These are phyloP conservation scores for Coemansia sp. DNA, from an alignment of 192 early-diverging fungal species.

Conservation along the genomic window DNA sequence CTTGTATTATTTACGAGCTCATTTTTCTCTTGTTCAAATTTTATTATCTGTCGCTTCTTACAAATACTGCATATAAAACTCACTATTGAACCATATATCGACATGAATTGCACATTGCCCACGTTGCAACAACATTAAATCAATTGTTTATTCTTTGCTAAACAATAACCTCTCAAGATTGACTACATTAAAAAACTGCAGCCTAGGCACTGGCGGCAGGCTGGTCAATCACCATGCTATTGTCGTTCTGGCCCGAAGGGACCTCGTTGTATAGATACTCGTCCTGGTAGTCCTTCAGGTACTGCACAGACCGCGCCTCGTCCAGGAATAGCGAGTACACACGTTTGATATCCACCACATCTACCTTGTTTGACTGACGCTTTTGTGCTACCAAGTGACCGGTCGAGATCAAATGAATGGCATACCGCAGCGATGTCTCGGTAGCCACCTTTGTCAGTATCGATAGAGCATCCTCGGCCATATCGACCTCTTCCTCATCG, in stretches of 20 bases:
- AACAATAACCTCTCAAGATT: neutral
- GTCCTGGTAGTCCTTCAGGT: conserved; percentile 89
- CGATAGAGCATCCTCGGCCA: conserved; percentile 82
- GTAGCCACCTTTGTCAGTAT: conserved; percentile 87
- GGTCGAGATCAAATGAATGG: conserved; percentile 97
- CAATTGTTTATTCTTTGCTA: neutral
- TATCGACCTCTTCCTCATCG: conserved; percentile 91
- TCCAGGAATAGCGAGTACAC: conserved; percentile 96
- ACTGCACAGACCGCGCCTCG: conserved; percentile 94
- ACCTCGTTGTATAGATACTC: conserved; percentile 87
- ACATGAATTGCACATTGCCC: too few species aligned
- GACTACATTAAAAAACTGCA: too few species aligned
- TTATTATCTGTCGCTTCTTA: neutral
- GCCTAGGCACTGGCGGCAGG: neutral
- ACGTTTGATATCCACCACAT: conserved; percentile 90
- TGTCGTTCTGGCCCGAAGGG: conserved; percentile 13
- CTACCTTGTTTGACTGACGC: conserved; percentile 82
- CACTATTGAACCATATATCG: neutral
- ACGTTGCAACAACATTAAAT: neutral
- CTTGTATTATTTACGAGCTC: conserved; percentile 1
- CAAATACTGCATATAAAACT: neutral
- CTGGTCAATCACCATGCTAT: conserved; percentile 42
- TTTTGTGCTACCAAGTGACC: conserved; percentile 87
- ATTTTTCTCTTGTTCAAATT: neutral
- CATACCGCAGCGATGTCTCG: conserved; percentile 89